A percentile compares a stretch with the other conserved stretches of the same genome.
Evolutionary conservation across 2,329 filamentous ascomycete genomes (phyloP).

Genomic region (Alternaria ventricosa): DNA sequence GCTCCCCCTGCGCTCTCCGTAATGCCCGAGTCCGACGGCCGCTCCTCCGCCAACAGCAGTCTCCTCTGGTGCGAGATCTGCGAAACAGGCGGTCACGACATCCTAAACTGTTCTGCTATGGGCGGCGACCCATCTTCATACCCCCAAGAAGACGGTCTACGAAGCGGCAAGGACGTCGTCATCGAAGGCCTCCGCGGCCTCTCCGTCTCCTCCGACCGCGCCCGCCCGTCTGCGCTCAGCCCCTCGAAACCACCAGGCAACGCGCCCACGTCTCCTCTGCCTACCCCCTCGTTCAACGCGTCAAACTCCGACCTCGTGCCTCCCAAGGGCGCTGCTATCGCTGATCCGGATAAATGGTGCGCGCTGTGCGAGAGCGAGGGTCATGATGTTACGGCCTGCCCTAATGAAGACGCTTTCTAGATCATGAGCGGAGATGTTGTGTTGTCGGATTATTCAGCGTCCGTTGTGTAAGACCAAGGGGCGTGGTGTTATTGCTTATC

Average conservation of each 20-base stretch:
- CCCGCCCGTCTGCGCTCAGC: constrained; percentile 37
- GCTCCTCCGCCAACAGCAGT: constrained; percentile 68
- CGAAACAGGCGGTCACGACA: constrained; percentile 89
- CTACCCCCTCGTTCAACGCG: constrained; percentile 40
- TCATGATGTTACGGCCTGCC: constrained; percentile 94
- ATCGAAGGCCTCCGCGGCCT: constrained; percentile 43
- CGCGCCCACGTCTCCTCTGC: constrained; percentile 44
- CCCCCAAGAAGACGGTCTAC: constrained; percentile 28
- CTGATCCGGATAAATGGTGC: constrained; percentile 90
- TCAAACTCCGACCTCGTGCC: constrained; percentile 41
- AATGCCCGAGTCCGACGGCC: constrained; percentile 70
- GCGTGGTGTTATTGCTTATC: not conserved
- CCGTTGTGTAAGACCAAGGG: not conserved
- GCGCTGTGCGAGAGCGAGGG: constrained; percentile 95
- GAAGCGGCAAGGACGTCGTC: constrained; percentile 39
- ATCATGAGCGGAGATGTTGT: not conserved
- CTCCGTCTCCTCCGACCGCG: constrained; percentile 40
- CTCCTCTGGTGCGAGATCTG: constrained; percentile 93
- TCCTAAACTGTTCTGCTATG: constrained; percentile 92
- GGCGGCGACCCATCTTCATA: constrained; percentile 58
- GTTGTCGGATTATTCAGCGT: not conserved
- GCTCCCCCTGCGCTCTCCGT: constrained; percentile 64
- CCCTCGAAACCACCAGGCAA: constrained; percentile 44
- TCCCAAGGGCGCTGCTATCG: constrained; percentile 40
- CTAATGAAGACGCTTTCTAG: constrained; percentile 78